Percentiles rank a stretch among this genome's conserved stretches.
These are phyloP conservation scores for Yamagishiella unicocca DNA, from an alignment of 139 green algal genomes.

Conservation along the genomic window DNA sequence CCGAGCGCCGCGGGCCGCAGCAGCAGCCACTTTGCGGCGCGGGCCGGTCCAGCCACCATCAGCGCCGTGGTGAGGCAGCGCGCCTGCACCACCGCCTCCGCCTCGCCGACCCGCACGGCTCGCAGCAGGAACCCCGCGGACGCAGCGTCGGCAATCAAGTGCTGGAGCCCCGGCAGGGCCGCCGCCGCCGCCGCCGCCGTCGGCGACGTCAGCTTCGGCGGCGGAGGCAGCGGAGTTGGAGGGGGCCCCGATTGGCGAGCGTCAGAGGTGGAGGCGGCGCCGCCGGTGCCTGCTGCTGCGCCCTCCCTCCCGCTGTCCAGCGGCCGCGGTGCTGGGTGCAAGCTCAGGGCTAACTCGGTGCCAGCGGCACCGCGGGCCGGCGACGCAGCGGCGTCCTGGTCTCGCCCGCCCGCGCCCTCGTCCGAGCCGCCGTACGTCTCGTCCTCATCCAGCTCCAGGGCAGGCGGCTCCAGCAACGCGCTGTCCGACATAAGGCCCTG, in stretches of 20 bases:
- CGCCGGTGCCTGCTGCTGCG: background rate
- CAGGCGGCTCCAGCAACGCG: constrained; percentile 16
- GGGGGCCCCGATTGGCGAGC: background rate
- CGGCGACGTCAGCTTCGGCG: background rate
- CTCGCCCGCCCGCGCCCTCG: background rate
- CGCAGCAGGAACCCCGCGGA: constrained; percentile 38
- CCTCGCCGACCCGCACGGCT: constrained; percentile 59
- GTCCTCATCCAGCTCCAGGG: background rate
- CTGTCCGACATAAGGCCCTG: constrained; percentile 7
- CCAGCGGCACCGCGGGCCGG: background rate
- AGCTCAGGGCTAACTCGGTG: no score
- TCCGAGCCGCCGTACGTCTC: background rate
- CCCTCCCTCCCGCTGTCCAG: no score
- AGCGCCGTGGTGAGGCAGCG: constrained; percentile 69
- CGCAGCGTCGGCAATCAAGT: constrained; percentile 53
- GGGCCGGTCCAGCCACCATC: constrained; percentile 59
- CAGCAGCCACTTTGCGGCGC: constrained; percentile 55
- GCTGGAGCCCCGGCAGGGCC: background rate
- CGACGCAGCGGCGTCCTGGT: background rate
- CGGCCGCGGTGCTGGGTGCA: background rate
- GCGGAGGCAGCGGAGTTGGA: background rate
- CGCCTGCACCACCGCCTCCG: constrained; percentile 53
- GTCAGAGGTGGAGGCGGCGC: background rate
- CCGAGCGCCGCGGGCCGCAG: constrained; percentile 52
- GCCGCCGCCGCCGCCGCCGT: background rate